Conservation (phyloP, 2,329 filamentous ascomycete species). For the Huntiella bhutanensis region DNA sequence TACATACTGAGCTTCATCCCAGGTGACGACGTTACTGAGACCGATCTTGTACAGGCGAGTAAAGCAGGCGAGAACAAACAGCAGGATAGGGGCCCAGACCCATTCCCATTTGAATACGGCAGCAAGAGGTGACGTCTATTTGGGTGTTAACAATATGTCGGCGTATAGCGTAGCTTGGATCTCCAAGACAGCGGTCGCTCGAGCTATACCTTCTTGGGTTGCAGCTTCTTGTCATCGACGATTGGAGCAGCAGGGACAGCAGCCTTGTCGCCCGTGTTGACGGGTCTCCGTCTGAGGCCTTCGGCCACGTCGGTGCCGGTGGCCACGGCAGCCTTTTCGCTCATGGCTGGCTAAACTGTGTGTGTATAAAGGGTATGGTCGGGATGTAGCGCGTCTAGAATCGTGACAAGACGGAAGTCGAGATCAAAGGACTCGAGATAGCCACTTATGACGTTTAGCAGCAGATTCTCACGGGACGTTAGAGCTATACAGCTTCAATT, state of each 20-base stretch:
- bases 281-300: slow-evolving; percentile 36
- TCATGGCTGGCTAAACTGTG: slow-evolving; percentile 22
- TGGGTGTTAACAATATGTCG: slow-evolving; percentile 13
- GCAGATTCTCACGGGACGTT: background rate
- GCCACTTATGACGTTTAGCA: background rate
- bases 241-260: slow-evolving; percentile 16
- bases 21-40: slow-evolving; percentile 45
- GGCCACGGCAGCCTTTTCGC: slow-evolving; percentile 34
- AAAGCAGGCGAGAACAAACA: slow-evolving; percentile 43
- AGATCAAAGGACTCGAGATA: background rate
- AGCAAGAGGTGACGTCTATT: slow-evolving; percentile 36
- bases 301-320: slow-evolving; percentile 41
- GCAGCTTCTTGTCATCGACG: slow-evolving; percentile 40
- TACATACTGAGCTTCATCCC: slow-evolving; percentile 47
- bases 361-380: background rate
- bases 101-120: slow-evolving; percentile 45
- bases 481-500: background rate
- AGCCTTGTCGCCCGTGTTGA: slow-evolving; percentile 13
- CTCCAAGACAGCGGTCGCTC: background rate
- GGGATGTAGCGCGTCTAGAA: background rate
- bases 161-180: slow-evolving; percentile 14
- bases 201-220: slow-evolving; percentile 31
- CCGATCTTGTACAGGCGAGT: slow-evolving; percentile 54
- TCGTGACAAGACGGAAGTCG: background rate
- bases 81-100: slow-evolving; percentile 40